These are phyloP conservation scores for Chlamydomonas eustigma DNA, from an alignment of 139 green algal genomes.

Conservation along the genomic window DNA sequence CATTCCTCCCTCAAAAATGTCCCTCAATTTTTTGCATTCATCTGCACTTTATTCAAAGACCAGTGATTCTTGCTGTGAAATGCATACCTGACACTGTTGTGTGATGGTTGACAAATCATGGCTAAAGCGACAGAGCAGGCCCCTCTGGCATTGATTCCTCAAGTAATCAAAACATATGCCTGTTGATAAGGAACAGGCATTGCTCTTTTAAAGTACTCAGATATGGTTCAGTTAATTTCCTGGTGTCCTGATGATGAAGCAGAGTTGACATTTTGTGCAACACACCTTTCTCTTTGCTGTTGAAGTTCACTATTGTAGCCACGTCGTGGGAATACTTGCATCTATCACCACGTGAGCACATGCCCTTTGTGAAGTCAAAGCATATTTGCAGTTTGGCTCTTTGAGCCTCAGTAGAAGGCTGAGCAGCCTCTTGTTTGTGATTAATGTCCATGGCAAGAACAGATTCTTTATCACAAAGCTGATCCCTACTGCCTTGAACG, in stretches of 20 bases:
- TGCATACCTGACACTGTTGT: slow-evolving; percentile 59
- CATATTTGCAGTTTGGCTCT: slow-evolving; percentile 77
- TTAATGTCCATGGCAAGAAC: too few relatives aligned
- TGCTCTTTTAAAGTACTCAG: too few relatives aligned
- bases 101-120: slow-evolving; percentile 77
- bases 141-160: slow-evolving; percentile 69
- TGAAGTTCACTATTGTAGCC: slow-evolving; percentile 69
- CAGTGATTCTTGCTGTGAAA: too few relatives aligned
- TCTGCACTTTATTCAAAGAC: too few relatives aligned
- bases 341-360: slow-evolving; percentile 67
- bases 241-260: too few relatives aligned
- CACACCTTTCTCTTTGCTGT: slow-evolving; percentile 70
- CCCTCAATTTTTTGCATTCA: too few relatives aligned
- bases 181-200: neutral
- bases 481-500: too few relatives aligned
- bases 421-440: slow-evolving; percentile 22
- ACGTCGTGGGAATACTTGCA: slow-evolving; percentile 86
- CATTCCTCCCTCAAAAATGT: too few relatives aligned
- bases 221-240: too few relatives aligned
- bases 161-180: slow-evolving; percentile 89
- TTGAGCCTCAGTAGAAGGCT: slow-evolving; percentile 44
- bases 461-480: too few relatives aligned
- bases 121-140: slow-evolving; percentile 81
- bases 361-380: slow-evolving; percentile 79
- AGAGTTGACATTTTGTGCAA: neutral